phyloP scores from a whole-genome alignment of 1,284 basidiomycete species.

The Blastosporella zonata region DNA sequence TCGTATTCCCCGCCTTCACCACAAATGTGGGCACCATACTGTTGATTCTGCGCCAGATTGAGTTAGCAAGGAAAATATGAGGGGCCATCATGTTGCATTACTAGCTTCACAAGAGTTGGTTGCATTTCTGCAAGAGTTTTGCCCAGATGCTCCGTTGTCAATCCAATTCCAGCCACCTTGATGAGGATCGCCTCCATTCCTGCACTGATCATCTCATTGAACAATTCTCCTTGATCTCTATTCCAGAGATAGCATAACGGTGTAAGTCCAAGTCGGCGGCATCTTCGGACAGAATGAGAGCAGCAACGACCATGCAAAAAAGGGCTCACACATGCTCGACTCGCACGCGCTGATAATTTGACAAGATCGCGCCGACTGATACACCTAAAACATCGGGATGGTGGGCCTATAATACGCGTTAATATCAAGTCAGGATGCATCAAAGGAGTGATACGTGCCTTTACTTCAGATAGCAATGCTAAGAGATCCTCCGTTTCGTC shows the following conservation, averaged over 20 bases:
- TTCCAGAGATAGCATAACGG: constrained; percentile 95
- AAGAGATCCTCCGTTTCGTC: constrained; percentile 98
- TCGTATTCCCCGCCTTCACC: constrained; percentile 99
- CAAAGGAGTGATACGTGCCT: constrained; percentile 49
- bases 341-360: constrained; percentile 94
- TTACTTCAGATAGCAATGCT: constrained; percentile 73
- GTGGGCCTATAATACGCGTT: constrained; percentile 43
- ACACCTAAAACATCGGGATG: constrained; percentile 88
- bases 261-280: constrained; percentile 76
- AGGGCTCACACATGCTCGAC: constrained; percentile 91
- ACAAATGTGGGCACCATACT: constrained; percentile 92
- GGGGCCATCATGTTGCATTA: constrained; percentile 30
- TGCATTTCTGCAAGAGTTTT: constrained; percentile 77
- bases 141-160: constrained; percentile 78
- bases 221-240: constrained; percentile 78
- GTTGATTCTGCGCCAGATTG: constrained; percentile 52
- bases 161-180: constrained; percentile 95
- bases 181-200: constrained; percentile 86
- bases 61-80: constrained; percentile 3
- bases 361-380: constrained; percentile 94
- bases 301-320: constrained; percentile 1
- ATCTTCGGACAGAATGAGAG: constrained; percentile 44
- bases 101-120: constrained; percentile 71
- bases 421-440: constrained; percentile 6
- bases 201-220: constrained; percentile 83